phyloP scores from a whole-genome alignment of 768 basidiomycete species.

The Russula emetica region DNA sequence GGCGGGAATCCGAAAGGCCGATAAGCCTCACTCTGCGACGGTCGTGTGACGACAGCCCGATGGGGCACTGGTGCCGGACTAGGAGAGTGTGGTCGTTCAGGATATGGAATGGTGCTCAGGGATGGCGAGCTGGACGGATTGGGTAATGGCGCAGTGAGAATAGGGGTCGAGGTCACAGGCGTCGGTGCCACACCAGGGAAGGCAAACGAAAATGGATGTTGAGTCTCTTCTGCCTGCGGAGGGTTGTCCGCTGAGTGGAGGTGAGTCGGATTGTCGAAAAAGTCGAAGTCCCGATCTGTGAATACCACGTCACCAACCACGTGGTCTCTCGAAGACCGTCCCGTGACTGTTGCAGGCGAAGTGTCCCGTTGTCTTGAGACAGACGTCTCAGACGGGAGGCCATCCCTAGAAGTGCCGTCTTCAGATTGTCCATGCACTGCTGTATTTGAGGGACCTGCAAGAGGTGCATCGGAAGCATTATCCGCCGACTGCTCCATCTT shows the following conservation, averaged over 20 bases:
- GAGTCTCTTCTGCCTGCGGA: constrained; percentile 17
- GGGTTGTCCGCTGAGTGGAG: constrained; percentile 17
- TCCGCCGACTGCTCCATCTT: constrained; percentile 34
- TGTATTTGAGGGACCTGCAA: constrained; percentile 20
- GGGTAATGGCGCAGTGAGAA: constrained; percentile 12
- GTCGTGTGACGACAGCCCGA: constrained; percentile 11
- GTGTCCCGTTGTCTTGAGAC: constrained; percentile 6
- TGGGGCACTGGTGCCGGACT: constrained; percentile 25
- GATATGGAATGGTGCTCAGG: constrained; percentile 22
- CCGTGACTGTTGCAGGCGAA: background rate
- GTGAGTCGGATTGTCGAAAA: constrained; percentile 26
- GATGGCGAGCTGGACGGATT: constrained; percentile 19
- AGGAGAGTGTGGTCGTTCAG: constrained; percentile 27
- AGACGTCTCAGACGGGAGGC: background rate
- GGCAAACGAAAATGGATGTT: constrained; percentile 26
- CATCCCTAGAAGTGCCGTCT: background rate
- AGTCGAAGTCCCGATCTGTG: constrained; percentile 29
- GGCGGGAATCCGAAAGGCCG: constrained; percentile 24
- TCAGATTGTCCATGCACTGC: background rate
- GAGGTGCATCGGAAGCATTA: constrained; percentile 26
- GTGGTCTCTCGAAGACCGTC: constrained; percentile 6
- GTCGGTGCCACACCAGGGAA: constrained; percentile 19
- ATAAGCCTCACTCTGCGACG: constrained; percentile 19
- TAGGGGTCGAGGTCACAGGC: constrained; percentile 17
- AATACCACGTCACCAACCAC: constrained; percentile 25